Percentiles rank a stretch among this genome's conserved stretches.
Evolutionary conservation across 805 yeast genomes (phyloP).

Genomic region (Metahyphopichia silvanorum): DNA sequence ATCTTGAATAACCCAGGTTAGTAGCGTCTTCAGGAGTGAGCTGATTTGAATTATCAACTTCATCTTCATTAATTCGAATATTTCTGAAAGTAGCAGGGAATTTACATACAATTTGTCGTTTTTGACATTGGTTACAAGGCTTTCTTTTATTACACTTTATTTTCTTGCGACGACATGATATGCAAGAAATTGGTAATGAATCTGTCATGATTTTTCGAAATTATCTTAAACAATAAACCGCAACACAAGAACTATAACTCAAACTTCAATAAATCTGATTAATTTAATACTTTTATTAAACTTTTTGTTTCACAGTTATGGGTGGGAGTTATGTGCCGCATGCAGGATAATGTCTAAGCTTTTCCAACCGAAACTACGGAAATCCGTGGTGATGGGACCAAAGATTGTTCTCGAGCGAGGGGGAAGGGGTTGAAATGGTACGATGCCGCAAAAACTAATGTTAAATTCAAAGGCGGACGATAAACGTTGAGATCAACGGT

Average conservation of each 20-base stretch:
- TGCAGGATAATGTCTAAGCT: too few species aligned
- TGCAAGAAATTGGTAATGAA: constrained; percentile 31
- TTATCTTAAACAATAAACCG: too few species aligned
- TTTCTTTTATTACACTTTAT: constrained; percentile 30
- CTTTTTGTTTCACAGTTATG: neutral
- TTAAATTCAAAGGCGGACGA: too few species aligned
- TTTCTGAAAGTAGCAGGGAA: constrained; percentile 48
- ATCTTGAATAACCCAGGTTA: neutral
- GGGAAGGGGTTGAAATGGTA: too few species aligned
- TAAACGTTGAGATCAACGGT: too few species aligned
- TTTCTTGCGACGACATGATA: constrained; percentile 34
- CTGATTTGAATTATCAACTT: constrained; percentile 4
- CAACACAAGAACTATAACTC: neutral
- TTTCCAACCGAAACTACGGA: too few species aligned
- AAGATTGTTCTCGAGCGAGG: too few species aligned
- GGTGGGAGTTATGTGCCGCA: neutral
- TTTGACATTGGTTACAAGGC: constrained; percentile 42
- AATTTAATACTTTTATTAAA: neutral
- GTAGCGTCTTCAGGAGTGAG: neutral
- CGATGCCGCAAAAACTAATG: too few species aligned
- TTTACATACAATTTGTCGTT: constrained; percentile 36
- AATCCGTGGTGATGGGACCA: too few species aligned
- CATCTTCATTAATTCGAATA: constrained; percentile 28
- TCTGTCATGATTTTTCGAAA: constrained; percentile 17
- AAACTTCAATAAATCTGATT: neutral